A percentile compares a stretch with the other conserved stretches of the same genome.
Evolutionary conservation across 306 rosid species (phyloP).

Genomic region (Datisca glomerata): DNA sequence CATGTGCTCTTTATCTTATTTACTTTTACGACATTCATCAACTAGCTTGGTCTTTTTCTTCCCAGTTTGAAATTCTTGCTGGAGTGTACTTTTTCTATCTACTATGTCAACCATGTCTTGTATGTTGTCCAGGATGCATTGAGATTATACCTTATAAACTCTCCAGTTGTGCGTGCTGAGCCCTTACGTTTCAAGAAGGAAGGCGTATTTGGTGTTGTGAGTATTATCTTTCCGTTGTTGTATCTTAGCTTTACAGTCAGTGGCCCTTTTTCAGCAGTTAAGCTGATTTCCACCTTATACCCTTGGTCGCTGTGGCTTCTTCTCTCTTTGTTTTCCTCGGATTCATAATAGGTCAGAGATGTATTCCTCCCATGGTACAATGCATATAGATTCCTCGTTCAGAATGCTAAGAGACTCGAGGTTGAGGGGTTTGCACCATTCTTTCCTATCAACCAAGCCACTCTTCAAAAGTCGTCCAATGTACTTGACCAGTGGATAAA

Average conservation of each 20-base stretch:
- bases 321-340: background rate
- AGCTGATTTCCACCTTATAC: background rate
- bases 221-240: slow-evolving; percentile 18
- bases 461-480: slow-evolving; percentile 69
- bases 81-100: slow-evolving; percentile 8
- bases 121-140: slow-evolving; percentile 64
- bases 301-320: background rate
- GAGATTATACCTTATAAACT: slow-evolving; percentile 77
- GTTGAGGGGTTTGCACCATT: slow-evolving; percentile 68
- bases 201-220: slow-evolving; percentile 97
- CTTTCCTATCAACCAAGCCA: slow-evolving; percentile 46
- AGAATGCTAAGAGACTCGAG: slow-evolving; percentile 88
- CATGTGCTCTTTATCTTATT: background rate
- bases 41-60: slow-evolving; percentile 5
- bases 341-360: slow-evolving; percentile 63
- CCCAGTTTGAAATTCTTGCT: slow-evolving; percentile 4
- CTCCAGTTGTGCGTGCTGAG: slow-evolving; percentile 97
- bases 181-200: slow-evolving; percentile 86
- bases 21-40: background rate
- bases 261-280: background rate
- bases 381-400: slow-evolving; percentile 94
- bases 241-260: background rate
- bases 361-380: slow-evolving; percentile 97
- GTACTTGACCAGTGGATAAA: slow-evolving; percentile 97
- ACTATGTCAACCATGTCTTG: background rate